Evolutionary conservation across 495 filamentous ascomycete species (phyloP), one percentile per base, ranked within the genome.

Genomic region (Sporormia fimetaria): DNA sequence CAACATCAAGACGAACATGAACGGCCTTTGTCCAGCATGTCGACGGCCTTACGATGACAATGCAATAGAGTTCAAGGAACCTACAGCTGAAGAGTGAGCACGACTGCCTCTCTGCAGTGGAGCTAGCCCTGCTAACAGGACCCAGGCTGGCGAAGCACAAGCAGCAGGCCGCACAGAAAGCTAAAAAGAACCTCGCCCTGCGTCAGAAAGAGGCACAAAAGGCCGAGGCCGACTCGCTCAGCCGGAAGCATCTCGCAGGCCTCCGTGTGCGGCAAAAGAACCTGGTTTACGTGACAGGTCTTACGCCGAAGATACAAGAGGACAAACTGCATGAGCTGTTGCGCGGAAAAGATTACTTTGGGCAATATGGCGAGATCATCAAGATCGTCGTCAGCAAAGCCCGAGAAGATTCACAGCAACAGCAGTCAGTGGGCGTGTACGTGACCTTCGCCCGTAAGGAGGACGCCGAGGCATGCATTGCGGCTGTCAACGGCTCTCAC

Each of bases 311-410:
- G 32, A 87, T 87, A 54, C 78, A 79, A 24, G 92, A 96, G 59
- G 87, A 95, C 56, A 84, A 85, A 46, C 70, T 98, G 6, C 68
- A 94, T 37, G 76, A 81, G 56, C 94, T 86, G 0, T 68, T 99
- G 14, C 79, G 92, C 33, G 83, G 84, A 29, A 70, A 72, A 31
- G 78, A 93, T 47, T 99, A 95, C 58, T 99, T 99, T 56, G 92
- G 92, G 3, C 92, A 96, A 57, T 99, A 99, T 58, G 92, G 92
- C 48, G 88, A 90, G 56, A 99, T 99, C 48, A 76, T 90, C 50
- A 99, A 99, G 57, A 96, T 99, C 26, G 93, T 94, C 30, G 93
- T 99, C 40, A 95, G 87, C 66, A 96, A 94, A 58, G 77, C 87
- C 1, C 88, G 87, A 59, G 74, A 76, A 8, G 75, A 76, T 40